These are phyloP conservation scores for Aspergillus pseudotamarii DNA, from an alignment of 2,329 filamentous ascomycete species.

Conservation along the genomic window DNA sequence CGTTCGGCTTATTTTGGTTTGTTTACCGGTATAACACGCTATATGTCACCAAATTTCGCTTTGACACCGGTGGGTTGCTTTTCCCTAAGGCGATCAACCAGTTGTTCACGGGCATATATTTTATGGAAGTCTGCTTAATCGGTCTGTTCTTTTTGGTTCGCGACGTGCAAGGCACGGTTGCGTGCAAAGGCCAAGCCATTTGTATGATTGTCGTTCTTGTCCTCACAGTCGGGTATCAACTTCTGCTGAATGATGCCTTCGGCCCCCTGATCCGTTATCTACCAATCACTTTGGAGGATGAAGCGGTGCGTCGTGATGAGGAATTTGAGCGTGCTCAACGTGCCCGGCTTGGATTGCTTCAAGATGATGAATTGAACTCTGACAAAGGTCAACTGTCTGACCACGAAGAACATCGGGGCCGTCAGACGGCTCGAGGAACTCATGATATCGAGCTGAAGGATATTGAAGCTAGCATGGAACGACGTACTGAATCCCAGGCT, in stretches of 20 bases:
- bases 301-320: slow-evolving; percentile 86
- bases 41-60: slow-evolving; percentile 86
- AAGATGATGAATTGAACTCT: slow-evolving; percentile 41
- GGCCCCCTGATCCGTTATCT: slow-evolving; percentile 83
- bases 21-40: slow-evolving; percentile 97
- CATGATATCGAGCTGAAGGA: slow-evolving; percentile 53
- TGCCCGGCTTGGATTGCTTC: slow-evolving; percentile 64
- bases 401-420: slow-evolving; percentile 46
- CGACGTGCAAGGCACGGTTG: slow-evolving; percentile 56
- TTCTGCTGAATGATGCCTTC: slow-evolving; percentile 80
- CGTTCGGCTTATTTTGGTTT: slow-evolving; percentile 88
- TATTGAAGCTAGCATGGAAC: slow-evolving; percentile 32
- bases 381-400: slow-evolving; percentile 40
- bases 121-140: slow-evolving; percentile 89
- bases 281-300: slow-evolving; percentile 93
- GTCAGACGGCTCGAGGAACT: slow-evolving; percentile 41
- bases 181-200: slow-evolving; percentile 76
- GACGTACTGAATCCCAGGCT: slow-evolving; percentile 18
- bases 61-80: slow-evolving; percentile 88
- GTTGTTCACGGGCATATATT: slow-evolving; percentile 89
- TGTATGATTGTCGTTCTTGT: slow-evolving; percentile 77
- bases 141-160: slow-evolving; percentile 83
- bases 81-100: slow-evolving; percentile 95
- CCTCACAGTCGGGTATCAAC: slow-evolving; percentile 76
- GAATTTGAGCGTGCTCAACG: slow-evolving; percentile 82